phyloP scores from a whole-genome alignment of 139 green algal species.

The Asterochloris erici region DNA sequence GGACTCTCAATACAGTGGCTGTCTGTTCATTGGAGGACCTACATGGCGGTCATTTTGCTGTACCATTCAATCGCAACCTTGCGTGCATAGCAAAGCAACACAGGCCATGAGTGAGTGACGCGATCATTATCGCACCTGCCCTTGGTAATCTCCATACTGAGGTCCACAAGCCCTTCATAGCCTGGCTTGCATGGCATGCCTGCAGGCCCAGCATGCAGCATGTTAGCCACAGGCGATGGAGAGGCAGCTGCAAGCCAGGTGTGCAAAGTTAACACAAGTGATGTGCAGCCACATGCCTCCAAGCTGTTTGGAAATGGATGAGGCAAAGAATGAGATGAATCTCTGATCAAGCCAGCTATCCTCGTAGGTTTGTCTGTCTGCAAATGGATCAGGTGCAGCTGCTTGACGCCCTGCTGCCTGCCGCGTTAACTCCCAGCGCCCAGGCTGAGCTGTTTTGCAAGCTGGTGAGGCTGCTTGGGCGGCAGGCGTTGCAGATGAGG shows the following conservation, averaged over 20 bases:
- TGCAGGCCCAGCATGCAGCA: not conserved
- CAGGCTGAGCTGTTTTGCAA: no score
- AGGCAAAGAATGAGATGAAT: slow-evolving; percentile 32
- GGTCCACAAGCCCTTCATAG: slow-evolving; percentile 53
- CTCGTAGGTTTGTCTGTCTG: slow-evolving; percentile 16
- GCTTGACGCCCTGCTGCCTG: no score
- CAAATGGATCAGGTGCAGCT: slow-evolving; percentile 19
- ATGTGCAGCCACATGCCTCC: slow-evolving; percentile 18
- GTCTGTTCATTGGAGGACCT: slow-evolving; percentile 36
- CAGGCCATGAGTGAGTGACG: no score
- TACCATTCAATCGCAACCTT: no score
- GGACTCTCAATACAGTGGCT: slow-evolving; percentile 39
- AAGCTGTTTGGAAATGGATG: slow-evolving; percentile 46
- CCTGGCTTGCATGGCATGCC: slow-evolving; percentile 22
- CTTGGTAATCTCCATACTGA: slow-evolving; percentile 48
- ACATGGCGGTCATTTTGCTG: no score
- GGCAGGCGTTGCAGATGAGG: no score
- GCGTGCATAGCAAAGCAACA: no score
- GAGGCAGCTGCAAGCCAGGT: not conserved
- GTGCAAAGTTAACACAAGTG: not conserved
- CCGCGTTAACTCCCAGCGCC: no score
- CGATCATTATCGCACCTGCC: slow-evolving; percentile 28
- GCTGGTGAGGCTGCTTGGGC: no score
- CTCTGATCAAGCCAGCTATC: slow-evolving; percentile 16
- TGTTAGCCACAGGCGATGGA: not conserved